Evolutionary conservation across 2,329 filamentous ascomycete species (phyloP).

Genomic region (Coleophoma cylindrospora): DNA sequence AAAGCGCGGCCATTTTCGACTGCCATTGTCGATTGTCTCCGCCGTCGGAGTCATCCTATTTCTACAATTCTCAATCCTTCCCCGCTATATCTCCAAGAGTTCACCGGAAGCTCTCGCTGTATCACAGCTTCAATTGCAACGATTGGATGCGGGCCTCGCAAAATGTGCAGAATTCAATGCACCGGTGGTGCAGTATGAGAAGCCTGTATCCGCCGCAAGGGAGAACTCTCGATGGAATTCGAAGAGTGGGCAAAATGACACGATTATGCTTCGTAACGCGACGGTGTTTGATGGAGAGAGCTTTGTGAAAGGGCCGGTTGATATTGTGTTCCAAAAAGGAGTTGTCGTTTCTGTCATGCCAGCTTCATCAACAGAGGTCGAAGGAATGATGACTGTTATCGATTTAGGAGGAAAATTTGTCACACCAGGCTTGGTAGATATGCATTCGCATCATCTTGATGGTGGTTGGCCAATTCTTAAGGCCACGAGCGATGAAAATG

Average conservation of each 20-base stretch:
- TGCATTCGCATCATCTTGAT: conserved; percentile 38
- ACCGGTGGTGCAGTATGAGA: conserved; percentile 19
- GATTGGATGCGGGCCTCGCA: conserved; percentile 15
- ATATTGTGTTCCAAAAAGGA: conserved; percentile 33
- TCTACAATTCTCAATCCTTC: conserved; percentile 19
- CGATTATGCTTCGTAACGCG: conserved; percentile 32
- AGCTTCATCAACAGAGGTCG: conserved; percentile 7
- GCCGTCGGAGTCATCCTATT: conserved; percentile 12
- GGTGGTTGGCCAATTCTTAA: conserved; percentile 27
- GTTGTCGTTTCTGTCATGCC: conserved; percentile 27
- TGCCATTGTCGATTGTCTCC: conserved; percentile 15
- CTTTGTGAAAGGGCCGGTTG: conserved; percentile 26
- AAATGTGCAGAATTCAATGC: conserved; percentile 21
- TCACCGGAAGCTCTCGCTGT: conserved; percentile 11
- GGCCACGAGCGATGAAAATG: conserved; percentile 32
- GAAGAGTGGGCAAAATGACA: conserved; percentile 30
- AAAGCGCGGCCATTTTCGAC: neutral
- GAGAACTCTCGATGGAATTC: conserved; percentile 36
- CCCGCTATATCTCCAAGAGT: conserved; percentile 14
- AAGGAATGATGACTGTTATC: conserved; percentile 8
- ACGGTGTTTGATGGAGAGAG: conserved; percentile 38
- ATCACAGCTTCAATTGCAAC: conserved; percentile 14
- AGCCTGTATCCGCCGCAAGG: conserved; percentile 12
- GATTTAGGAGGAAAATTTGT: conserved; percentile 33
- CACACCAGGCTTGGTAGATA: conserved; percentile 39